A percentile compares a stretch with the other conserved stretches of the same genome.
Evolutionary conservation across 2,329 filamentous ascomycete genomes (phyloP).

Genomic region (Alternaria panax): DNA sequence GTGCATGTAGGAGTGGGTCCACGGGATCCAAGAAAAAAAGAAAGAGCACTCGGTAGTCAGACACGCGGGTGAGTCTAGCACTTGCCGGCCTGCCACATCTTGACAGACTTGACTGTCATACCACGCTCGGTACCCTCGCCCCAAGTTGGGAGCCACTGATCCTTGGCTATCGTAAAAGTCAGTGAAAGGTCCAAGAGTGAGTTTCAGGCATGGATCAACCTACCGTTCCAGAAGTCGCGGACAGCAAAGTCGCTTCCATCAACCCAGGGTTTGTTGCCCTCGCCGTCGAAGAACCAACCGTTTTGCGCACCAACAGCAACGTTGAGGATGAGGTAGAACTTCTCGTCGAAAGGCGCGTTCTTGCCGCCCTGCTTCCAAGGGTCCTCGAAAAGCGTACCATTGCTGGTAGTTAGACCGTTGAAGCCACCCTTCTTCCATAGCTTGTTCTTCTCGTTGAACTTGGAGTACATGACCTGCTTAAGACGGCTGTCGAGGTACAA

Average conservation of each 20-base stretch:
- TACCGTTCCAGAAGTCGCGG: constrained; percentile 37
- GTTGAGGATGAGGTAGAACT: constrained; percentile 78
- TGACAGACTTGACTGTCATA: constrained; percentile 72
- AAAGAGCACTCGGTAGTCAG: background rate
- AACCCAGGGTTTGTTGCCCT: constrained; percentile 79
- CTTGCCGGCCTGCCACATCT: constrained; percentile 55
- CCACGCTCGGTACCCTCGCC: constrained; percentile 60
- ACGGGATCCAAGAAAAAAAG: background rate
- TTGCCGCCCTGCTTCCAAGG: constrained; percentile 69
- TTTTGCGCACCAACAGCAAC: constrained; percentile 79
- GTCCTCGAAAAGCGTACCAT: constrained; percentile 69
- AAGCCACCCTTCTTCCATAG: constrained; percentile 75
- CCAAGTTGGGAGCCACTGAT: constrained; percentile 74
- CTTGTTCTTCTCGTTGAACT: constrained; percentile 61
- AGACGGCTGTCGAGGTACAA: constrained; percentile 81
- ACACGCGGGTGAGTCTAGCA: constrained; percentile 18
- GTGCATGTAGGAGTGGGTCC: background rate
- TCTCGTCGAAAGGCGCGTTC: constrained; percentile 76
- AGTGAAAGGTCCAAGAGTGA: constrained; percentile 26
- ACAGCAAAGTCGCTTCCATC: constrained; percentile 32
- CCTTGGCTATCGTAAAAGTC: constrained; percentile 72
- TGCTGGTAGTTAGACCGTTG: constrained; percentile 63
- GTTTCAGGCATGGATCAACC: background rate
- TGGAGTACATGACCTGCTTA: constrained; percentile 78
- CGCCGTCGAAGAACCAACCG: constrained; percentile 74